phyloP scores from a whole-genome alignment of 768 basidiomycete species.

The Tulasnella sp. region DNA sequence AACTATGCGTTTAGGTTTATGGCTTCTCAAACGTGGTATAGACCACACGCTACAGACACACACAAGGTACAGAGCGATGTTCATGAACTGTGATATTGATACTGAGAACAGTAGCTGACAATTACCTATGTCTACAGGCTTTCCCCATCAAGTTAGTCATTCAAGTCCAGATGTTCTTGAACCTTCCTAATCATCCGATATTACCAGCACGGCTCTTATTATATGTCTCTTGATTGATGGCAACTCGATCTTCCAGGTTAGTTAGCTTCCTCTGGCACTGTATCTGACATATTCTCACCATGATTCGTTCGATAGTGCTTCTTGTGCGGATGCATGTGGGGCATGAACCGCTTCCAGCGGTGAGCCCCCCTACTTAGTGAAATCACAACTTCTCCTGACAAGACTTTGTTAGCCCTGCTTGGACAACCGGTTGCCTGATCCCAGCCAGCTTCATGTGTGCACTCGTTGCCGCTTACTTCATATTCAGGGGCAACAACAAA shows the following conservation, averaged over 20 bases:
- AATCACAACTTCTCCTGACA: background rate
- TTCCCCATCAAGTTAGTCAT: constrained; percentile 54
- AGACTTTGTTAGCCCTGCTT: constrained; percentile 36
- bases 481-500: constrained; percentile 60
- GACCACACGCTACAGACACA: constrained; percentile 74
- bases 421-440: constrained; percentile 48
- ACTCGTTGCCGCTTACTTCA: constrained; percentile 59
- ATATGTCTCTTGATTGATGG: constrained; percentile 65
- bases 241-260: constrained; percentile 72
- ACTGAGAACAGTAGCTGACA: background rate
- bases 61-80: constrained; percentile 29
- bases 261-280: constrained; percentile 5
- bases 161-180: constrained; percentile 19
- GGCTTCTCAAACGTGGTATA: constrained; percentile 73
- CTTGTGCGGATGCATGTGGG: constrained; percentile 77
- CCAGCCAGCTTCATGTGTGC: constrained; percentile 67
- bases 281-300: constrained; percentile 1
- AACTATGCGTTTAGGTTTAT: constrained; percentile 41
- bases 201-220: constrained; percentile 47
- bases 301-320: constrained; percentile 47
- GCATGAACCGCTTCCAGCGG: constrained; percentile 53
- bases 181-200: background rate
- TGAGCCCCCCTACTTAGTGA: constrained; percentile 23
- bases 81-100: background rate
- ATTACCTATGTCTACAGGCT: constrained; percentile 34